Percentiles rank a stretch among this genome's conserved stretches.
Conservation (phyloP, 2,329 filamentous ascomycete genomes). For the Aspergillus thermomutatus region DNA sequence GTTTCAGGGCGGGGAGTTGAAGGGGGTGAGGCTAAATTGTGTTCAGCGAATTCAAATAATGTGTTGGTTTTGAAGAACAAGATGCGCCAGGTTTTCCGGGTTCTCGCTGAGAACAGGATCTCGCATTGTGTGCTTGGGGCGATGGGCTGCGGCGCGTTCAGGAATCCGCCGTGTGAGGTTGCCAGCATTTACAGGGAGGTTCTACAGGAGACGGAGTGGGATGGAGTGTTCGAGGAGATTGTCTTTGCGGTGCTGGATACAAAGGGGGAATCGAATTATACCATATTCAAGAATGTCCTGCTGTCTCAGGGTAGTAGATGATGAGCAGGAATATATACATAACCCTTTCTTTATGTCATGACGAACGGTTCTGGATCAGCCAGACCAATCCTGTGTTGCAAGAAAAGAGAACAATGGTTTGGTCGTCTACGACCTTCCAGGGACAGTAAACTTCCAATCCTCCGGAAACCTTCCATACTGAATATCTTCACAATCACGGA, state of each 20-base stretch:
- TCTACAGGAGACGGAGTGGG: constrained; percentile 54
- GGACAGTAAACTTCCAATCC: constrained; percentile 26
- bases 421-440: neutral
- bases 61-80: constrained; percentile 53
- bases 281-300: constrained; percentile 9
- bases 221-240: constrained; percentile 57
- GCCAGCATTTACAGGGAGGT: constrained; percentile 58
- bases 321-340: neutral
- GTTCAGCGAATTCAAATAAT: constrained; percentile 27
- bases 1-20: neutral
- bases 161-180: constrained; percentile 56
- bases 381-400: neutral
- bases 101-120: constrained; percentile 46
- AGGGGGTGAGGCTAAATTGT: neutral
- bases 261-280: constrained; percentile 21
- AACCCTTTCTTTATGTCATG: neutral
- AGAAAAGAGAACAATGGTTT: neutral
- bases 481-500: constrained; percentile 22
- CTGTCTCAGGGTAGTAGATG: neutral
- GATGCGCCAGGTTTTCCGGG: constrained; percentile 54
- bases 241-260: constrained; percentile 57
- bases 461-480: constrained; percentile 24
- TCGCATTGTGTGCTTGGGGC: constrained; percentile 53
- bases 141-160: constrained; percentile 61
- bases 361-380: neutral